Base-by-base conservation (phyloP, 108 stramenopile genomes). In the Aurantiochytrium sp. region DNA sequence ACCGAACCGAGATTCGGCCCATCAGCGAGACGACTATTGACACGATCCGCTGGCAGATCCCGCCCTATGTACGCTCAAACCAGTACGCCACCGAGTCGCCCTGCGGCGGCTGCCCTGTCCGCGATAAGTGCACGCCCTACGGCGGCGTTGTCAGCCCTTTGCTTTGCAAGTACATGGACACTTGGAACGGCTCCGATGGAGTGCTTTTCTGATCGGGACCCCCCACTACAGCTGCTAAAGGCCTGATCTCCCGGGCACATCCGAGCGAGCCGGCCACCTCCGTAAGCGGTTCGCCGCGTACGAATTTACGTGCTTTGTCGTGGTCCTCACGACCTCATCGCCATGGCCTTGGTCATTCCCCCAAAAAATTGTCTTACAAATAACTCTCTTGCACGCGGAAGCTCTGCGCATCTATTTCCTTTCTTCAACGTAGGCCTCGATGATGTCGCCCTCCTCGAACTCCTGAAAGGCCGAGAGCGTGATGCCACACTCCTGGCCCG, bases 401-500 rank as follows among this genome's bases (percentile, higher is more conserved):
- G n/a, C n/a, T n/a, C n/a, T n/a, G n/a, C n/a, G n/a, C n/a, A n/a
- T n/a, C n/a, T n/a, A n/a, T n/a, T n/a, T n/a, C n/a, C n/a, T n/a
- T n/a, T n/a, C 24, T 27, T 65, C 59, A 2, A 65, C 24, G 19
- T 89, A 91, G 32, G 86, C 55, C 89, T 92, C 89, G 30, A 92
- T 30, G 12, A 91, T 41, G 68, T 92, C 92, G 31, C 91, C 92
- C 42, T 48, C 88, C 59, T 89, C 34, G 68, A 90, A 92, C 30
- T 87, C 91, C 41, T 86, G 54, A 86, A 90, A 91, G 31, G 45
- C 69, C 19, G 89, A 87, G 19, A 92, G 50, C 5, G 86, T 32
- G 27, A 92, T 45, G 22, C 92, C 92, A 55, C 92, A 92, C 87
- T 92, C 92, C 89, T 89, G 48, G 41, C 91, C 92, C 59, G 92